A percentile compares a stretch with the other conserved stretches of the same genome.
Evolutionary conservation across 2,329 filamentous ascomycete genomes (phyloP).

Genomic region (Tolypocladium endophyticum): DNA sequence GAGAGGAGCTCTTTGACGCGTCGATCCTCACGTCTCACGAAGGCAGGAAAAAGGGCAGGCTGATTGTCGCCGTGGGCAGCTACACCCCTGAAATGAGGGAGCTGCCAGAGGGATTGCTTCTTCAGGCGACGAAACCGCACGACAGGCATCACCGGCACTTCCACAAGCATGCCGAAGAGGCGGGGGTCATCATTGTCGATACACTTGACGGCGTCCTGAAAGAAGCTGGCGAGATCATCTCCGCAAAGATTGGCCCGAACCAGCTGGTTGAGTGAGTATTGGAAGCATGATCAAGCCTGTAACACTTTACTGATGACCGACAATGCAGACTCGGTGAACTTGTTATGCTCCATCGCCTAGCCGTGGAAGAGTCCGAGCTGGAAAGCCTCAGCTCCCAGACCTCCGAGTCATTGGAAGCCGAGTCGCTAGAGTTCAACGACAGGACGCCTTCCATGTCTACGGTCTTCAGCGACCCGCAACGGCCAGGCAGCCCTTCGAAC

Average conservation of each 20-base stretch:
- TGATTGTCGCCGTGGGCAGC: constrained; percentile 64
- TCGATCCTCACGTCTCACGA: constrained; percentile 61
- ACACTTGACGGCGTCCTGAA: constrained; percentile 69
- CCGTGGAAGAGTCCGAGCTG: constrained; percentile 27
- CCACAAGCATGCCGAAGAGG: constrained; percentile 55
- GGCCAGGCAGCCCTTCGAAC: constrained; percentile 19
- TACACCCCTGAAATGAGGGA: constrained; percentile 69
- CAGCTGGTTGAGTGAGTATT: constrained; percentile 66
- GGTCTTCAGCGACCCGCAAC: constrained; percentile 20
- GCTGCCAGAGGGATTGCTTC: constrained; percentile 65
- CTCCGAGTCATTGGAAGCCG: constrained; percentile 5
- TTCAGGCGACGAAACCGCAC: constrained; percentile 44
- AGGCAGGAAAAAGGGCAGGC: constrained; percentile 57
- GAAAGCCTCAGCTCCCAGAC: constrained; percentile 18
- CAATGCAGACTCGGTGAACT: constrained; percentile 61
- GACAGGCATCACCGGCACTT: constrained; percentile 43
- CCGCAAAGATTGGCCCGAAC: constrained; percentile 59
- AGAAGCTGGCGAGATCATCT: constrained; percentile 79
- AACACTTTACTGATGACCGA: constrained; percentile 5
- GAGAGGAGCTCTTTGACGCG: constrained; percentile 63
- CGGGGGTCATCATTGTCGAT: constrained; percentile 60
- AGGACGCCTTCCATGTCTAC: constrained; percentile 29
- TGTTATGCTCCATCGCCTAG: constrained; percentile 44
- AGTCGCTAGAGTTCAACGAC: constrained; percentile 20
- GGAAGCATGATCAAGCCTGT: background rate